phyloP scores from a whole-genome alignment of 768 basidiomycete genomes.

The Chalciporus pseudorubinellus region DNA sequence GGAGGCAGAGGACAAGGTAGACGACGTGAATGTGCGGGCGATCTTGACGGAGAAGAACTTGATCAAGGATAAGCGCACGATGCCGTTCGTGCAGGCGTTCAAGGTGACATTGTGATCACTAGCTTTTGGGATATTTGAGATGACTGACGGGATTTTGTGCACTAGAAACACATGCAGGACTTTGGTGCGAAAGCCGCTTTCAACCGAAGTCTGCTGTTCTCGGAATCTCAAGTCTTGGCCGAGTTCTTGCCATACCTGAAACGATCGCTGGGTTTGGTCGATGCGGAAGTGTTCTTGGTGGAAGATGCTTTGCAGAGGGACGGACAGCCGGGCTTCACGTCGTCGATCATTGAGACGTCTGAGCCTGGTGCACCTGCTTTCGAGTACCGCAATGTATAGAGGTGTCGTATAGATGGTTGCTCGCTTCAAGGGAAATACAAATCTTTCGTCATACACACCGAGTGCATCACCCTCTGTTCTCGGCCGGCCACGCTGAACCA shows the following conservation, averaged over 20 bases:
- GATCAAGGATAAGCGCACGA: conserved; percentile 92
- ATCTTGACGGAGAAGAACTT: conserved; percentile 67
- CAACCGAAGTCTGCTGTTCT: conserved; percentile 79
- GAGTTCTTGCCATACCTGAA: conserved; percentile 80
- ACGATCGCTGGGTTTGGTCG: conserved; percentile 65
- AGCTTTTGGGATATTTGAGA: background rate
- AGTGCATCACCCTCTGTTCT: too few relatives aligned
- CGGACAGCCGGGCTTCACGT: conserved; percentile 58
- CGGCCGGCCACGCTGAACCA: too few relatives aligned
- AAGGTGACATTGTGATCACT: conserved; percentile 57
- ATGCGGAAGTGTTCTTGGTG: conserved; percentile 68
- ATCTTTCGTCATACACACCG: background rate
- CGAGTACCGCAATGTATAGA: conserved; percentile 76
- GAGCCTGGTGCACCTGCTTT: conserved; percentile 87
- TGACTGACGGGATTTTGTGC: background rate
- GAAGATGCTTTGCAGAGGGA: conserved; percentile 61
- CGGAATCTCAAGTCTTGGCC: conserved; percentile 68
- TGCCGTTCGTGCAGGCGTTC: conserved; percentile 93
- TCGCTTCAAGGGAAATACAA: background rate
- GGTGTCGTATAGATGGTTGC: background rate
- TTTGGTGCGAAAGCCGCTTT: conserved; percentile 76
- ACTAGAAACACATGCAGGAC: conserved; percentile 80
- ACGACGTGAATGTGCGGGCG: conserved; percentile 77
- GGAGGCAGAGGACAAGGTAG: conserved; percentile 58
- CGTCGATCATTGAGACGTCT: conserved; percentile 73